These are phyloP conservation scores for Boletus vinaceobasis DNA, from an alignment of 768 basidiomycete species.

Conservation along the genomic window DNA sequence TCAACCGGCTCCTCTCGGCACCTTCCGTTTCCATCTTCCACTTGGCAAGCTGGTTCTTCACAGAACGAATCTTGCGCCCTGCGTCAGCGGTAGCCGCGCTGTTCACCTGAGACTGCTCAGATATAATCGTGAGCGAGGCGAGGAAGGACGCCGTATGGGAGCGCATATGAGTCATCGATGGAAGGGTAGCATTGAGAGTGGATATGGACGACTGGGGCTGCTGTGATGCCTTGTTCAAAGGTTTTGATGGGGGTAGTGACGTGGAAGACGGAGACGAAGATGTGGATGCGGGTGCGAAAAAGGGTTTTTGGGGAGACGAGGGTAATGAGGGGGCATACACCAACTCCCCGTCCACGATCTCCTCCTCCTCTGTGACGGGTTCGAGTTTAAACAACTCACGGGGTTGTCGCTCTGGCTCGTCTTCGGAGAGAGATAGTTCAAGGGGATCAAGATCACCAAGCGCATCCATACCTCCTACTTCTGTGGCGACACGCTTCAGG, in stretches of 20 bases:
- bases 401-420: conserved; percentile 26
- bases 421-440: conserved; percentile 34
- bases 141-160: conserved; percentile 72
- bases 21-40: conserved; percentile 84
- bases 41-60: conserved; percentile 79
- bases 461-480: conserved; percentile 73
- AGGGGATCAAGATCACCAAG: conserved; percentile 68
- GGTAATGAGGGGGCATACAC: conserved; percentile 39
- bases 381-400: conserved; percentile 32
- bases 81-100: conserved; percentile 82
- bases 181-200: conserved; percentile 38
- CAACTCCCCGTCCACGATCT: conserved; percentile 39
- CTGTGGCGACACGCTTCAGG: conserved; percentile 70
- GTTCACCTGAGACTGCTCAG: conserved; percentile 87
- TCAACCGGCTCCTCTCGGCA: conserved; percentile 72
- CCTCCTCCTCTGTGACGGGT: conserved; percentile 40
- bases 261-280: conserved; percentile 53
- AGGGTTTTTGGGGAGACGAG: conserved; percentile 52
- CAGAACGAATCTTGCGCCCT: conserved; percentile 78
- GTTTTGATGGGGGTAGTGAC: conserved; percentile 33
- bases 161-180: conserved; percentile 69
- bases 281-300: conserved; percentile 50
- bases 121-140: conserved; percentile 69
- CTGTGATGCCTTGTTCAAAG: conserved; percentile 13
- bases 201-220: conserved; percentile 29